These are phyloP conservation scores for Metschnikowia picachoensis DNA, from an alignment of 805 yeast genomes.

Conservation along the genomic window DNA sequence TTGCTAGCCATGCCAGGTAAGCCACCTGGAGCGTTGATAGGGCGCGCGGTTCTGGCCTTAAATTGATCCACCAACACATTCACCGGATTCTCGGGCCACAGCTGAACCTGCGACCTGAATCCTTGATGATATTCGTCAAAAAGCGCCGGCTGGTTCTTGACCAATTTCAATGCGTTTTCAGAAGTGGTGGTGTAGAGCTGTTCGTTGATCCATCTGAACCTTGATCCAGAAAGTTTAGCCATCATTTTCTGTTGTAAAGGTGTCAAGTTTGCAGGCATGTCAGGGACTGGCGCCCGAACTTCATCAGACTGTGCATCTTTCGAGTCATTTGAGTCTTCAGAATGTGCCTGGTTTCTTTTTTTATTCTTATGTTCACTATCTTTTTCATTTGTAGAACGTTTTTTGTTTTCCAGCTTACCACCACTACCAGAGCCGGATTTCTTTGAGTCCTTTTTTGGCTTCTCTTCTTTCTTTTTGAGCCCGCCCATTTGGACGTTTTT, in stretches of 20 bases:
- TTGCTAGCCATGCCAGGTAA: constrained; percentile 69
- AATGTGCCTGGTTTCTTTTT: background rate
- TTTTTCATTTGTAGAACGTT: constrained; percentile 7
- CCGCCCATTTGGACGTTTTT: constrained; percentile 48
- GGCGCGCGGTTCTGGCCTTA: constrained; percentile 52
- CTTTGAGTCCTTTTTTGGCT: constrained; percentile 11
- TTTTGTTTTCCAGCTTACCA: constrained; percentile 4
- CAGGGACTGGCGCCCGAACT: constrained; percentile 17
- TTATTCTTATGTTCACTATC: background rate
- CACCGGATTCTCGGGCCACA: constrained; percentile 99
- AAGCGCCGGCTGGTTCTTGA: constrained; percentile 77
- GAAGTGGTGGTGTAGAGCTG: constrained; percentile 89
- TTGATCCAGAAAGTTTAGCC: constrained; percentile 88
- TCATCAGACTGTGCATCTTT: background rate
- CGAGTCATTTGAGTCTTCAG: background rate
- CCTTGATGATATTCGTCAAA: constrained; percentile 96
- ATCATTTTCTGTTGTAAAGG: constrained; percentile 94
- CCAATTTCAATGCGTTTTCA: constrained; percentile 65
- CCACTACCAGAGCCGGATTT: constrained; percentile 1
- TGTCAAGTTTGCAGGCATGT: constrained; percentile 50
- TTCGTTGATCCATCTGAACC: constrained; percentile 98
- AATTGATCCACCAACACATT: constrained; percentile 77
- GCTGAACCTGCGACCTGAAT: constrained; percentile 87
- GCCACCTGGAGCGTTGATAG: constrained; percentile 95
- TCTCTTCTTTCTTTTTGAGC: constrained; percentile 20